Evolutionary conservation across 495 filamentous ascomycete genomes (phyloP).

Genomic region (Xylaria cubensis): DNA sequence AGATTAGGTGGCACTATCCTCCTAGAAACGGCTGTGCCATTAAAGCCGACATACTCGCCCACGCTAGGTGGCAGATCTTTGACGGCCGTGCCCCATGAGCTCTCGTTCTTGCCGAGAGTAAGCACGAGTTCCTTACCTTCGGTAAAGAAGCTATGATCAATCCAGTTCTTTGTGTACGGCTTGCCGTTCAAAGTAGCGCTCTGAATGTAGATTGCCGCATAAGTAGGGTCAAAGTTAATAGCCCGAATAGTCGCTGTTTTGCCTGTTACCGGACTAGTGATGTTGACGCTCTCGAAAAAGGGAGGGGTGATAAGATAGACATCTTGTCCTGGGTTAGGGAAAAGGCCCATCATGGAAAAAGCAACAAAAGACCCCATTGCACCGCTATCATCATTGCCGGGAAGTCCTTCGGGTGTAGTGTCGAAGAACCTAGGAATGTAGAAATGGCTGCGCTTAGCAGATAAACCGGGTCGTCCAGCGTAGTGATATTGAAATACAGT

Average conservation of each 20-base stretch:
- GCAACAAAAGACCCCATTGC: conserved; percentile 76
- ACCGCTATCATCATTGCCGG: conserved; percentile 76
- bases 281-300: conserved; percentile 69
- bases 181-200: conserved; percentile 71
- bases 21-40: conserved; percentile 28
- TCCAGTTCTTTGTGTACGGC: conserved; percentile 72
- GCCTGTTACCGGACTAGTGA: conserved; percentile 66
- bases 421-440: conserved; percentile 74
- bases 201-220: conserved; percentile 71
- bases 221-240: conserved; percentile 68
- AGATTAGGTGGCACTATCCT: conserved; percentile 21
- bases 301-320: conserved; percentile 76
- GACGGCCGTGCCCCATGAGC: conserved; percentile 68
- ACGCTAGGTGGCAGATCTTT: conserved; percentile 70
- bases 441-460: conserved; percentile 63
- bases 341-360: conserved; percentile 75
- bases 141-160: conserved; percentile 76
- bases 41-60: conserved; percentile 45
- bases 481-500: conserved; percentile 77
- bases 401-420: conserved; percentile 65
- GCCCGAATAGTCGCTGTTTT: conserved; percentile 66
- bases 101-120: conserved; percentile 68
- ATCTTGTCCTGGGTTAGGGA: conserved; percentile 76
- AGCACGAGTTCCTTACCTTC: conserved; percentile 73
- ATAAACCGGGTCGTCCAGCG: conserved; percentile 68